Evolutionary conservation across 345 rosid species (phyloP).

Genomic region (Rhodamnia rubescens): DNA sequence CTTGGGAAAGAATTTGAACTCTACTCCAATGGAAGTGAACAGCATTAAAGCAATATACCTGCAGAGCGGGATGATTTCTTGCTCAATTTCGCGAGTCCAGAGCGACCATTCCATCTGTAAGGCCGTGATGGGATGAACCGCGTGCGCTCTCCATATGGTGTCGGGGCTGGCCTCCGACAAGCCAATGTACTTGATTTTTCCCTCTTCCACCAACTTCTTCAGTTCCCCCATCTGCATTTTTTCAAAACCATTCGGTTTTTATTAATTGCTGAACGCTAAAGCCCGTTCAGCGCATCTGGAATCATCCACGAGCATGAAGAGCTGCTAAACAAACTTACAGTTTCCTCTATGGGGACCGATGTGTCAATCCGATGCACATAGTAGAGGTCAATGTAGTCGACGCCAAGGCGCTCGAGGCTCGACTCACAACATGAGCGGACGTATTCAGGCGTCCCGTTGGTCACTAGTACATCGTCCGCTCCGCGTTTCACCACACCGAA

Average conservation of each 20-base stretch:
- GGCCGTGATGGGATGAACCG: slow-evolving; percentile 34
- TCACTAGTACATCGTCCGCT: neutral
- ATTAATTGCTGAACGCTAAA: neutral
- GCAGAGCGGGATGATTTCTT: slow-evolving; percentile 22
- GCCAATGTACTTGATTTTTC: slow-evolving; percentile 30
- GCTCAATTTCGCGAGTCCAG: slow-evolving; percentile 34
- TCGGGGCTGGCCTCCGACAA: slow-evolving; percentile 38
- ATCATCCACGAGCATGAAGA: neutral
- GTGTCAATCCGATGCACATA: slow-evolving; percentile 16
- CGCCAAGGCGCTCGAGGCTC: slow-evolving; percentile 16
- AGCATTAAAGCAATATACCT: slow-evolving; percentile 7
- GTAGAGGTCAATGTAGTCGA: slow-evolving; percentile 19
- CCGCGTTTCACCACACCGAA: slow-evolving; percentile 3
- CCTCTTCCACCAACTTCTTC: slow-evolving; percentile 31
- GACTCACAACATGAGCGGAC: slow-evolving; percentile 16
- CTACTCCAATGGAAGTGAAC: neutral
- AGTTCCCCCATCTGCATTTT: slow-evolving; percentile 21
- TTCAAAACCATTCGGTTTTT: neutral
- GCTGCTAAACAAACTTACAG: slow-evolving; percentile 2
- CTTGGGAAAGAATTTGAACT: neutral
- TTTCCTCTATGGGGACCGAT: slow-evolving; percentile 13
- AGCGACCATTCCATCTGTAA: slow-evolving; percentile 28
- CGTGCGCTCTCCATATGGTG: slow-evolving; percentile 29
- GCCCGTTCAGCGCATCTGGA: neutral
- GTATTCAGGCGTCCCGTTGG: slow-evolving; percentile 3